Conservation (phyloP, 306 rosid species). For the Parietaria judaica region DNA sequence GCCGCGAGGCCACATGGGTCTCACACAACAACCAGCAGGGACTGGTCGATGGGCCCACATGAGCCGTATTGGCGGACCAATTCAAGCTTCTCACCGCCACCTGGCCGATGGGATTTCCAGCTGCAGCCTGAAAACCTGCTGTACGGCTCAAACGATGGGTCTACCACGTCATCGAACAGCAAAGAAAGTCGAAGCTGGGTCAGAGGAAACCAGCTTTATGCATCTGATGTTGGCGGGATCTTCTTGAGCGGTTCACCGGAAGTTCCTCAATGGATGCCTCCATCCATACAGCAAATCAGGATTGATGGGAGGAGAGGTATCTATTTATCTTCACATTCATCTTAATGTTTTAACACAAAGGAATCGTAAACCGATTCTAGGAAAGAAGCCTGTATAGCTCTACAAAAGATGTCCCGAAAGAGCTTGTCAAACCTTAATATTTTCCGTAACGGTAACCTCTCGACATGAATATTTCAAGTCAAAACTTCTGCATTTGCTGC, state of each 20-base stretch:
- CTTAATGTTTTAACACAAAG: background rate
- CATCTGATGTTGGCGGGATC: slow-evolving; percentile 66
- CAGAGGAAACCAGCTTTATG: slow-evolving; percentile 66
- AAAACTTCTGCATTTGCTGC: too few species aligned
- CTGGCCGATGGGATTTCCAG: slow-evolving; percentile 75
- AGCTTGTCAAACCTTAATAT: too few species aligned
- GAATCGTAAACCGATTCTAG: background rate
- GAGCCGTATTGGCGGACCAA: slow-evolving; percentile 94
- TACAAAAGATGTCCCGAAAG: too few species aligned
- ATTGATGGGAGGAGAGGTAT: slow-evolving; percentile 60
- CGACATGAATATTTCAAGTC: too few species aligned
- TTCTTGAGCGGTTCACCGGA: slow-evolving; percentile 71
- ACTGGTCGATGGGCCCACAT: slow-evolving; percentile 82
- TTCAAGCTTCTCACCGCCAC: slow-evolving; percentile 76
- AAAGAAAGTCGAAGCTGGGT: slow-evolving; percentile 66
- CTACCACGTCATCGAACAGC: slow-evolving; percentile 61
- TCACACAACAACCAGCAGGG: slow-evolving; percentile 67
- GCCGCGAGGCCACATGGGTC: slow-evolving; percentile 99
- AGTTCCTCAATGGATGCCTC: slow-evolving; percentile 65
- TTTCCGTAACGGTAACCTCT: too few species aligned
- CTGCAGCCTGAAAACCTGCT: slow-evolving; percentile 67
- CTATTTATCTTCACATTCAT: slow-evolving; percentile 4
- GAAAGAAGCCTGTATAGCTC: too few species aligned
- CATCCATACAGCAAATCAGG: slow-evolving; percentile 80
- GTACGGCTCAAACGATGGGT: slow-evolving; percentile 50